Evolutionary conservation across 805 yeast genomes (phyloP).

Genomic region (Starmerella bombicola): DNA sequence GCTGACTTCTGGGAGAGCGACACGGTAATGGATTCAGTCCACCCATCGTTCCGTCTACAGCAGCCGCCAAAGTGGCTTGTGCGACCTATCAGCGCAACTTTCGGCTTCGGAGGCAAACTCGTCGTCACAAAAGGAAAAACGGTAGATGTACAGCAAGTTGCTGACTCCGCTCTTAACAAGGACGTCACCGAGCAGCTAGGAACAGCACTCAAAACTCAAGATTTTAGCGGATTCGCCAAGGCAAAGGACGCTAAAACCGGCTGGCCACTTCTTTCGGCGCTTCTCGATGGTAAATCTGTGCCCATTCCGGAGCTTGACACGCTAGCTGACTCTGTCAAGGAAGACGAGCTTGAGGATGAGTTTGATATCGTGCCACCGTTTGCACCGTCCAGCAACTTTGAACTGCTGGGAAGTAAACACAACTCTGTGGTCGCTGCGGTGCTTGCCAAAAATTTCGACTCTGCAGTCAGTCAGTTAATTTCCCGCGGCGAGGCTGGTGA

Average conservation of each 20-base stretch:
- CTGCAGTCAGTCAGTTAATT: slow-evolving; percentile 59
- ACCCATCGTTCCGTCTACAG: slow-evolving; percentile 51
- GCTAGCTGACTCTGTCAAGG: slow-evolving; percentile 3
- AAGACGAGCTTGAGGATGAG: slow-evolving; percentile 36
- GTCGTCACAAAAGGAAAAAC: slow-evolving; percentile 37
- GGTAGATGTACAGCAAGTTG: slow-evolving; percentile 33
- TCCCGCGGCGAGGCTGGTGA: slow-evolving; percentile 54
- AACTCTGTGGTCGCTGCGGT: slow-evolving; percentile 38
- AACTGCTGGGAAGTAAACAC: slow-evolving; percentile 21
- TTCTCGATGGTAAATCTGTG: slow-evolving; percentile 19
- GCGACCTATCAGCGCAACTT: slow-evolving; percentile 58
- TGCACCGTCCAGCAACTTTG: slow-evolving; percentile 27
- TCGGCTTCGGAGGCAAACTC: slow-evolving; percentile 91
- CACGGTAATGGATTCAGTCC: slow-evolving; percentile 31
- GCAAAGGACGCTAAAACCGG: slow-evolving; percentile 24
- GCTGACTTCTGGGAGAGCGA: slow-evolving; percentile 69
- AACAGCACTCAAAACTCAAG: slow-evolving; percentile 39
- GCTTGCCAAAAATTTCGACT: slow-evolving; percentile 47
- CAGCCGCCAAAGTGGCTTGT: slow-evolving; percentile 89
- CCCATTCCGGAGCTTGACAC: slow-evolving; percentile 16
- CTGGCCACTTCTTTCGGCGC: slow-evolving; percentile 28
- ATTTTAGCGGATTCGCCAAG: slow-evolving; percentile 24
- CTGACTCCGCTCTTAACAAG: slow-evolving; percentile 19
- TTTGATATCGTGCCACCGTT: slow-evolving; percentile 28
- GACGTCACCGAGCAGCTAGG: slow-evolving; percentile 32